phyloP scores from a whole-genome alignment of 1,139 yeast genomes.

The Candida buenavistaensis region DNA sequence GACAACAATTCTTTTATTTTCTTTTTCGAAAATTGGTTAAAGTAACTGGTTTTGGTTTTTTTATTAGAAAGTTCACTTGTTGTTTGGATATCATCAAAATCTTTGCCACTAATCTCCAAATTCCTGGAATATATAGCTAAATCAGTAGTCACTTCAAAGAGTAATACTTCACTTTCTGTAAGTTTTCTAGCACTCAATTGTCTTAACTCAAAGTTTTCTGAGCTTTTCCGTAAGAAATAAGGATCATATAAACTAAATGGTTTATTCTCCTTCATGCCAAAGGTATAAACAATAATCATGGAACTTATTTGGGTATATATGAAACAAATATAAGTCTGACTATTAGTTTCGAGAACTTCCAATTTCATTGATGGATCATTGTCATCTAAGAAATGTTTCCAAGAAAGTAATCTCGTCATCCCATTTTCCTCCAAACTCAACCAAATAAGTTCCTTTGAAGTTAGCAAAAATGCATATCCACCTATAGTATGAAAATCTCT shows the following conservation, averaged over 20 bases:
- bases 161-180: neutral
- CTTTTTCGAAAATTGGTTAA: constrained; percentile 11
- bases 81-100: neutral
- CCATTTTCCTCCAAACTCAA: constrained; percentile 27
- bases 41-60: constrained; percentile 2
- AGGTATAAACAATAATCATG: constrained; percentile 41
- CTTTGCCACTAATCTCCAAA: neutral
- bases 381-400: constrained; percentile 66
- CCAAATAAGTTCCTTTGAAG: constrained; percentile 63
- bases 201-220: constrained; percentile 10
- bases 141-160: constrained; percentile 9
- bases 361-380: constrained; percentile 57
- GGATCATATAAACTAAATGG: constrained; percentile 33
- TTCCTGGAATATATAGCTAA: constrained; percentile 7
- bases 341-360: constrained; percentile 21
- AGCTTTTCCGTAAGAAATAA: constrained; percentile 19
- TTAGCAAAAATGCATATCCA: constrained; percentile 44
- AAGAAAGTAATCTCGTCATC: constrained; percentile 51
- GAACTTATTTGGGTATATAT: constrained; percentile 45
- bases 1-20: neutral
- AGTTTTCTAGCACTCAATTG: constrained; percentile 6
- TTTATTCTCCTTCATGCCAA: constrained; percentile 36
- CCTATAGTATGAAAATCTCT: constrained; percentile 41
- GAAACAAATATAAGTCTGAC: constrained; percentile 30
- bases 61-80: neutral